phyloP scores from a whole-genome alignment of 129 eudicot genomes.

The Tagetes patula region DNA sequence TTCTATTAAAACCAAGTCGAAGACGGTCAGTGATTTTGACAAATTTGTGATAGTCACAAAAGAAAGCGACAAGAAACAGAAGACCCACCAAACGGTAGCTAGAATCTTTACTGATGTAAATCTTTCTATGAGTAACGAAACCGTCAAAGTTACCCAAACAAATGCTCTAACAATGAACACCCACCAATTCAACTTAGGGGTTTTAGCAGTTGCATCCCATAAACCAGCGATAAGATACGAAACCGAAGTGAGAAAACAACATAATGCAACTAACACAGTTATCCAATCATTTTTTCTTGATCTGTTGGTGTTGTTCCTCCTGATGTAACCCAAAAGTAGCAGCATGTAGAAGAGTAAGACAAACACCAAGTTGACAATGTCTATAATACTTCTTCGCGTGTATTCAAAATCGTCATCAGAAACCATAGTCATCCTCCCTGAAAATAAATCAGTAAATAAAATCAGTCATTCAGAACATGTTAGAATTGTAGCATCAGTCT shows the following conservation, averaged over 20 bases:
- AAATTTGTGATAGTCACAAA: conserved; percentile 23
- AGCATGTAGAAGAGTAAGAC: conserved; percentile 35
- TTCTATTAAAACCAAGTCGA: conserved; percentile 31
- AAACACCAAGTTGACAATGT: conserved; percentile 33
- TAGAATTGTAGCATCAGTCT: conserved; percentile 6
- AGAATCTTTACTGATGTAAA: conserved; percentile 36
- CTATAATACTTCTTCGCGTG: conserved; percentile 31
- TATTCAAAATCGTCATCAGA: conserved; percentile 28
- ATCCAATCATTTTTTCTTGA: conserved; percentile 32
- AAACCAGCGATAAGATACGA: conserved; percentile 38
- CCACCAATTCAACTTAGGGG: conserved; percentile 30
- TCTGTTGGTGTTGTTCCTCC: conserved; percentile 20
- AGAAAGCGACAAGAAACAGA: conserved; percentile 35
- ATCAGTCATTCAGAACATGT: neutral
- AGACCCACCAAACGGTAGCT: conserved; percentile 45
- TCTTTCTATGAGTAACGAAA: conserved; percentile 44
- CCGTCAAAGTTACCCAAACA: conserved; percentile 41
- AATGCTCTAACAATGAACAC: conserved; percentile 32
- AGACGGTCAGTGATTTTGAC: conserved; percentile 7
- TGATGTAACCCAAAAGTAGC: conserved; percentile 19
- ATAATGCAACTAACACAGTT: conserved; percentile 28
- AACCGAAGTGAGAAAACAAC: conserved; percentile 37
- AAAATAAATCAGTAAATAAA: conserved; percentile 15
- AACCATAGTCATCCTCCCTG: conserved; percentile 38
- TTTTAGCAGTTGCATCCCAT: conserved; percentile 25